Base-by-base conservation (phyloP, 164 flowering plant species). In the Piper betle region DNA sequence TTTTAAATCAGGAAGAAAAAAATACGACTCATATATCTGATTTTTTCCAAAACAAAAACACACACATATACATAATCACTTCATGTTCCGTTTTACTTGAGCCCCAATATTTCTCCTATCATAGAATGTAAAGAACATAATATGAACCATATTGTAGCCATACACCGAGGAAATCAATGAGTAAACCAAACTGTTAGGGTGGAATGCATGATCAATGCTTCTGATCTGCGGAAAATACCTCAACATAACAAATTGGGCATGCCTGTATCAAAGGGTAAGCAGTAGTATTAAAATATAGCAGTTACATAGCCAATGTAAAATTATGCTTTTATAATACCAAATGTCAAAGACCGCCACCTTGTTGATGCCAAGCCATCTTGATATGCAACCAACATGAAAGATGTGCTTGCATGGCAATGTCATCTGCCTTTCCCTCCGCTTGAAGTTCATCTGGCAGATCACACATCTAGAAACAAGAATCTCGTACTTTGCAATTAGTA, bases 391-490 rank as follows among this genome's bases (percentile, higher is more conserved):
- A 39, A 78, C 72, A 71, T 89, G 98, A 67, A 87, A 89, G 63
- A 68, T 64, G 67, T 89, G 96, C 66, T 85, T 87, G 78, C 96
- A 89, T 3, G 96, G 96, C 55, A 89, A 80, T 9, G 81, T 85
- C 64, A 87, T 83, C 55, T 64, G 83, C 41, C 73, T 71, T 8
- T 85, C 91, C 10, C 93, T 76, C 68, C 91, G 72, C 74, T 79
- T 85, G 58, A 84, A 89, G 72, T 82, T 84, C 96, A 85, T 84
- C 79, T 89, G 96, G 77, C 98, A 92, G 43, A 92, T 80, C 37
- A 92, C 96, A 65, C 96, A 89, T 65, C 96, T 91, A 12, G 16
- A 43, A 18, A 15, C 37, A 61, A 43, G 42, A 37, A 66, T 12
- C 8, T 8, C 39, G 16, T 3, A 37, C 7, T 11, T 57, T 20